Percentiles rank a stretch among this genome's conserved stretches.
phyloP scores from a whole-genome alignment of 2,329 filamentous ascomycete species.

The Ophiobolus disseminans region DNA sequence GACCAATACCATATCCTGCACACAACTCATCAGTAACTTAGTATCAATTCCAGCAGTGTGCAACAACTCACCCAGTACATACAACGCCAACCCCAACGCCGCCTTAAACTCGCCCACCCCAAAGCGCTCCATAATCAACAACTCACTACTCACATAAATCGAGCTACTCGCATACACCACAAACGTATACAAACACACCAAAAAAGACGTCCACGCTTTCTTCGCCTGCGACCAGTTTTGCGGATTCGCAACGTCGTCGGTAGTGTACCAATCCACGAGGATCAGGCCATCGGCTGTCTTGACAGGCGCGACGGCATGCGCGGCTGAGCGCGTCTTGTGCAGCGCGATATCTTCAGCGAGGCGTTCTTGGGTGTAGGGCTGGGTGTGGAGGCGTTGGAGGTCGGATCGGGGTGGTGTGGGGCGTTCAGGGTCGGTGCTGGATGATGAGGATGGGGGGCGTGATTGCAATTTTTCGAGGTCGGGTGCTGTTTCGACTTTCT shows the following conservation, averaged over 20 bases:
- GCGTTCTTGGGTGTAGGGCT: neutral
- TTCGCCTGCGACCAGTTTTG: conserved; percentile 50
- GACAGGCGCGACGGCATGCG: neutral
- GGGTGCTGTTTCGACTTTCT: neutral
- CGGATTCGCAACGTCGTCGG: neutral
- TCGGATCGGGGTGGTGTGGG: neutral
- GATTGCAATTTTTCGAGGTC: neutral
- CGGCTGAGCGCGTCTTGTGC: neutral
- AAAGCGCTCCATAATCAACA: conserved; percentile 52
- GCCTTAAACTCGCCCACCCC: conserved; percentile 55
- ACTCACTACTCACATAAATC: conserved; percentile 55
- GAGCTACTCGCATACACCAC: conserved; percentile 60
- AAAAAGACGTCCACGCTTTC: conserved; percentile 54
- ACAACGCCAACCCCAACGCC: conserved; percentile 58
- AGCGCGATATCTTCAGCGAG: neutral
- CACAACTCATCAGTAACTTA: neutral
- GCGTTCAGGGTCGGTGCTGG: neutral
- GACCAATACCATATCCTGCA: conserved; percentile 54
- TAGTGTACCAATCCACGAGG: conserved; percentile 1
- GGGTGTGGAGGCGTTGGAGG: neutral
- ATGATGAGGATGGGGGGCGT: neutral
- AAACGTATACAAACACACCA: conserved; percentile 59
- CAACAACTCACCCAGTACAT: conserved; percentile 51
- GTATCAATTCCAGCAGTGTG: neutral
- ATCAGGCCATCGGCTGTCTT: neutral